Base-by-base conservation (phyloP, 306 rosid species). In the Acacia acuminata region DNA sequence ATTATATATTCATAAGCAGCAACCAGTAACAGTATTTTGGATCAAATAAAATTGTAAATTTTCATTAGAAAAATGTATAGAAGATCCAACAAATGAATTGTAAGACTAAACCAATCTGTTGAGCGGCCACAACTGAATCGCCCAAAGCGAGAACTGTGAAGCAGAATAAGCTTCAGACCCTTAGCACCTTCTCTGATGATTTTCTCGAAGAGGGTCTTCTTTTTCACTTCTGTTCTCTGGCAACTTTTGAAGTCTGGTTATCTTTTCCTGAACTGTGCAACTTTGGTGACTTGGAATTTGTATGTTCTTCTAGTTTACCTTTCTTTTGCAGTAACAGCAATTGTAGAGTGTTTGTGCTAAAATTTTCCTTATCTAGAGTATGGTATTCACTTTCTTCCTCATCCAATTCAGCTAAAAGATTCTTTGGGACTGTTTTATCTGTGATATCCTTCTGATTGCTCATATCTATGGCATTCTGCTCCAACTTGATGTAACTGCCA, bases 161-260 rank as follows among this genome's bases (percentile, higher is more conserved):
- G 92, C 84, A 91, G 87, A 87, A 90, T 88, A 90, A 96, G 91
- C 91, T 92, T 96, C 88, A 93, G 76, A 68, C 99, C 99, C 83
- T 88, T 90, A 8, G 90, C 93, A 36, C 40, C 40, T 36, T 36
- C 61, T 71, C 86, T 8, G 83, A 69, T 63, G 89, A 58, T 83
- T 87, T 88, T 81, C 83, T 88, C 38, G 38, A 81, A 38, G 90
- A 88, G 76, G 84, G 36, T 32, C 36, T 32, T 32, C 4, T 32
- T 3, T 32, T 32, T 32, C 3, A 32, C 36, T 32, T 30, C 32
- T 32, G 36, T 32, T 32, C 36, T 32, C 36, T 32, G 36, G 3
- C 36, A 32, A 32, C 36, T 32, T 32, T 32, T 32, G 36, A 32
- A 3, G 4, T 32, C 36, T 32, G 36, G 3, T 32, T 3, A 32